These are phyloP conservation scores for Dryadomyces quercus-mongolicae DNA, from an alignment of 2,329 filamentous ascomycete species.

Conservation along the genomic window DNA sequence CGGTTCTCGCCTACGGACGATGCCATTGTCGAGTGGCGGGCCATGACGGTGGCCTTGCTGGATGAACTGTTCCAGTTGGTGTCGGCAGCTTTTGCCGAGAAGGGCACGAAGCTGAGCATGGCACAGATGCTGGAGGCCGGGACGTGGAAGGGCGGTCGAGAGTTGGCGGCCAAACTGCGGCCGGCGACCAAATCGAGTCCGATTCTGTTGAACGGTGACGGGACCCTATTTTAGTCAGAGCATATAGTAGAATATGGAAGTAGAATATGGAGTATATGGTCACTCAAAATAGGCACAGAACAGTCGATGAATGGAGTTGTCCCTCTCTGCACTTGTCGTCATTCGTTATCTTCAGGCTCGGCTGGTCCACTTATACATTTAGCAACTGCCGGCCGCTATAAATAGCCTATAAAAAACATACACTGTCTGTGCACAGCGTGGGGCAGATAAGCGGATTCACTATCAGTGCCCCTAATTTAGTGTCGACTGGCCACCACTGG, in stretches of 20 bases:
- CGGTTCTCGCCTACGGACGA: conserved; percentile 40
- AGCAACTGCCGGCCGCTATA: background rate
- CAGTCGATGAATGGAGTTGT: no score
- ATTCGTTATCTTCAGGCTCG: no score
- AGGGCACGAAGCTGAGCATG: conserved; percentile 27
- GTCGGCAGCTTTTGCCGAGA: conserved; percentile 20
- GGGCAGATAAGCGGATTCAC: background rate
- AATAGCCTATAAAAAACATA: background rate
- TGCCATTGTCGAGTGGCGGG: conserved; percentile 47
- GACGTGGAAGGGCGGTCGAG: conserved; percentile 56
- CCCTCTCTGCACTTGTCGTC: no score
- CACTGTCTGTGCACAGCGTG: background rate
- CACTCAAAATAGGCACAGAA: no score
- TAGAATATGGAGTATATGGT: no score
- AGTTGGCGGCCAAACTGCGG: conserved; percentile 65
- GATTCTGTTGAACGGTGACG: conserved; percentile 71
- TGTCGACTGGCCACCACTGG: no score
- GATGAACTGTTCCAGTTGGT: conserved; percentile 35
- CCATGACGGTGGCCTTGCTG: conserved; percentile 40
- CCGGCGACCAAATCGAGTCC: conserved; percentile 74
- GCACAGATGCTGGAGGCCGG: conserved; percentile 41
- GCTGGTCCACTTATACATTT: no score
- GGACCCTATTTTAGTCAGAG: conserved; percentile 55
- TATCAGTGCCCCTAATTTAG: background rate
- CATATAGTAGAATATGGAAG: no score